These are phyloP conservation scores for Vinca minor DNA, from an alignment of 257 asterid genomes.

Conservation along the genomic window DNA sequence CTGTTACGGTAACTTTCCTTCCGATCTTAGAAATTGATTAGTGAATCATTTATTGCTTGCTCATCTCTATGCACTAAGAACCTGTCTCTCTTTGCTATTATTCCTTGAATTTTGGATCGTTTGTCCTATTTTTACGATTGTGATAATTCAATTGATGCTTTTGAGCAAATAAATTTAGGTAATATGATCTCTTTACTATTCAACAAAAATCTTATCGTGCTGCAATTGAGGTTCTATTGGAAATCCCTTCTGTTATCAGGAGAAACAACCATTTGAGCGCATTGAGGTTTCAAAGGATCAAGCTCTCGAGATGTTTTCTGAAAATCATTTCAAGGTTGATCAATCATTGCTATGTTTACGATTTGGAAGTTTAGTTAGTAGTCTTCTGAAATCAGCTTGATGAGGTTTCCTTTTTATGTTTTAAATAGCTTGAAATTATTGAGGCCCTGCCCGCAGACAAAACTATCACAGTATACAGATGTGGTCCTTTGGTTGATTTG, in stretches of 20 bases:
- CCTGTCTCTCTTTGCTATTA: neutral
- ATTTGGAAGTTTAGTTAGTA: neutral
- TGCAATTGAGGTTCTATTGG: neutral
- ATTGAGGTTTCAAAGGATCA: conserved; percentile 82
- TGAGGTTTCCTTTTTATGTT: conserved; percentile 15
- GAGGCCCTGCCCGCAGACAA: conserved; percentile 86
- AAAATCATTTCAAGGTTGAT: conserved; percentile 75
- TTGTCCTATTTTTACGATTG: neutral
- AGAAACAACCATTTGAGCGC: conserved; percentile 88
- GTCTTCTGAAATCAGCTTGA: neutral
- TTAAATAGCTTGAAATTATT: conserved; percentile 74
- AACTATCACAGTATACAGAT: conserved; percentile 90
- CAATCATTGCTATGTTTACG: neutral
- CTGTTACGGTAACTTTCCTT: conserved; percentile 56
- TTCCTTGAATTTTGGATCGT: neutral
- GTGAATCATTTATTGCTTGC: neutral
- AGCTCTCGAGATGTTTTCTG: conserved; percentile 89
- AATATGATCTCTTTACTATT: neutral
- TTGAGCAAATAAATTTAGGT: neutral
- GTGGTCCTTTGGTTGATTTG: conserved; percentile 95
- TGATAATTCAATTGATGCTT: neutral
- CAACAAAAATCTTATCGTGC: neutral
- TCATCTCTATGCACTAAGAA: neutral
- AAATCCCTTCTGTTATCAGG: conserved; percentile 39
- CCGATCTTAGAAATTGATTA: neutral